Evolutionary conservation across 1,284 basidiomycete genomes (phyloP).

Genomic region (Apiotrichum veenhuisii): DNA sequence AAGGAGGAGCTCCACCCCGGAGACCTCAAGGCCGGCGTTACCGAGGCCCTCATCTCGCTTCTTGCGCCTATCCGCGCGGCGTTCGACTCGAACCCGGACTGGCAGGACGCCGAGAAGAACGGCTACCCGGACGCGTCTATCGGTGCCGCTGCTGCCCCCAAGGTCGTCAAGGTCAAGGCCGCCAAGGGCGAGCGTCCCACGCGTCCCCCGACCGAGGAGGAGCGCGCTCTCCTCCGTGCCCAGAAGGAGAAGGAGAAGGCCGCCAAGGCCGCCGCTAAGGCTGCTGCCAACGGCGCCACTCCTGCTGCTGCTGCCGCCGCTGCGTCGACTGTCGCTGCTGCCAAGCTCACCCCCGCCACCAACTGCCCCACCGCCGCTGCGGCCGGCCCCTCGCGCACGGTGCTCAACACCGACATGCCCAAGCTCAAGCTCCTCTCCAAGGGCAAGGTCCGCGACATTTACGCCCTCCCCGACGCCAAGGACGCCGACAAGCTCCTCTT

Average conservation of each 20-base stretch:
- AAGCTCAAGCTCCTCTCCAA: slow-evolving; percentile 63
- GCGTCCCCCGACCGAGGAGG: slow-evolving; percentile 45
- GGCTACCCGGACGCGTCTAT: slow-evolving; percentile 74
- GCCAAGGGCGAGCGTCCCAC: slow-evolving; percentile 19
- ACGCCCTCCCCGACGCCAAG: slow-evolving; percentile 60
- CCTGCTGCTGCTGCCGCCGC: slow-evolving; percentile 16
- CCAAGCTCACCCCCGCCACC: too few species aligned
- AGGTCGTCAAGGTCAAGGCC: slow-evolving; percentile 28
- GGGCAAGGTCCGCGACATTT: slow-evolving; percentile 93
- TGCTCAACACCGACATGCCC: slow-evolving; percentile 50
- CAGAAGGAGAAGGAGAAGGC: slow-evolving; percentile 46
- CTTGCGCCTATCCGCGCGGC: slow-evolving; percentile 76
- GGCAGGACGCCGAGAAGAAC: slow-evolving; percentile 69
- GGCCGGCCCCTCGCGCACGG: slow-evolving; percentile 5
- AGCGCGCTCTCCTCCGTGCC: slow-evolving; percentile 38
- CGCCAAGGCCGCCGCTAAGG: slow-evolving; percentile 39
- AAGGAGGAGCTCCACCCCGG: slow-evolving; percentile 78
- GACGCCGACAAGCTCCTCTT: slow-evolving; percentile 68
- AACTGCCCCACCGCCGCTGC: slow-evolving; percentile 11
- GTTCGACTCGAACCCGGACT: slow-evolving; percentile 73
- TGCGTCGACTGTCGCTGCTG: slow-evolving; percentile 15
- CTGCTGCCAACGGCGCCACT: slow-evolving; percentile 21
- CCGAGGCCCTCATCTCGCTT: slow-evolving; percentile 71
- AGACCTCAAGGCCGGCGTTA: slow-evolving; percentile 81
- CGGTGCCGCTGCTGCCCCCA: slow-evolving; percentile 21